A percentile compares a stretch with the other conserved stretches of the same genome.
phyloP scores from a whole-genome alignment of 192 early-diverging fungal species.

The Phlyctochytrium planicorne region DNA sequence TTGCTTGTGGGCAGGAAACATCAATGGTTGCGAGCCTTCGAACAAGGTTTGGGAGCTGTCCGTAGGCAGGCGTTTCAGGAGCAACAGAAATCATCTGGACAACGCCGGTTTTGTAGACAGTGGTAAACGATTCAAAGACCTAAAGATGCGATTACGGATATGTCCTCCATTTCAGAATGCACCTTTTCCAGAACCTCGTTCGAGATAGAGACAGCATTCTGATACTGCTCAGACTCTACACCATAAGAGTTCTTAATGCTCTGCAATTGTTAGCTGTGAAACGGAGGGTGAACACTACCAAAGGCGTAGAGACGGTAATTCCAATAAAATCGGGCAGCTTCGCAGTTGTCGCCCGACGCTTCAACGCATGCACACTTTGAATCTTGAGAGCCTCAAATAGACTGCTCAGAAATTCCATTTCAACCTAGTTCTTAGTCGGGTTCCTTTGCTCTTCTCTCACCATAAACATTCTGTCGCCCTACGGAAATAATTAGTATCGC shows the following conservation, averaged over 20 bases:
- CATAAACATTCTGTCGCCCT: constrained; percentile 22
- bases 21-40: constrained; percentile 9
- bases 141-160: no score
- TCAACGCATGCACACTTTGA: neutral
- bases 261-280: neutral
- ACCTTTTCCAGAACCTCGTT: constrained; percentile 6
- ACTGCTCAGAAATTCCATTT: constrained; percentile 8
- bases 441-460: neutral
- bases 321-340: neutral
- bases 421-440: neutral
- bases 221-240: constrained; percentile 7
- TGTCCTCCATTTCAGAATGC: no score
- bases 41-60: neutral
- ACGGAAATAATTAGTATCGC: constrained; percentile 5
- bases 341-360: neutral
- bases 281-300: neutral
- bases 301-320: neutral
- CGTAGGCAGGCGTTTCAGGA: neutral
- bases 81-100: constrained; percentile 14
- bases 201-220: neutral
- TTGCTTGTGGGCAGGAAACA: constrained; percentile 9
- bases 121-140: no score
- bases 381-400: constrained; percentile 8
- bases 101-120: no score
- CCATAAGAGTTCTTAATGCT: constrained; percentile 13